Evolutionary conservation across 257 asterid species (phyloP).

Genomic region (Thymus quinquecostatus): DNA sequence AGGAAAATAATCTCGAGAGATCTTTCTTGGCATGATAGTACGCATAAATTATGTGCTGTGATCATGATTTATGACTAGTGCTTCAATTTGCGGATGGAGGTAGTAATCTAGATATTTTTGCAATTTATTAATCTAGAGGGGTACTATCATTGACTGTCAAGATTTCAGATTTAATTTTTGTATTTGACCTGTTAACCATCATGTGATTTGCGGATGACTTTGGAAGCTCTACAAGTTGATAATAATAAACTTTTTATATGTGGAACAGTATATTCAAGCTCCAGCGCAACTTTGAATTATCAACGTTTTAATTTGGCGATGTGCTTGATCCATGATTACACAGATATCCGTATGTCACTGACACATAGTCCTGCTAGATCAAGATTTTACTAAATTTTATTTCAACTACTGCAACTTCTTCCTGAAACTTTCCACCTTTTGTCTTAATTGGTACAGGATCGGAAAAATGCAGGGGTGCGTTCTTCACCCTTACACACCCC

Average conservation of each 20-base stretch:
- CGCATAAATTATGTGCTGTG: too few species aligned
- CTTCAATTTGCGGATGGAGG: background rate
- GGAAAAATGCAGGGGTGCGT: slow-evolving; percentile 45
- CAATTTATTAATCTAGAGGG: background rate
- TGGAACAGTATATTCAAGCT: slow-evolving; percentile 18
- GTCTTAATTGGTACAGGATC: slow-evolving; percentile 47
- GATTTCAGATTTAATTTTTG: background rate
- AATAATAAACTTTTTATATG: slow-evolving; percentile 13
- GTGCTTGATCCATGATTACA: slow-evolving; percentile 20
- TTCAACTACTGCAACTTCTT: background rate
- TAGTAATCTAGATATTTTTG: background rate
- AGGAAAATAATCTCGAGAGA: slow-evolving; percentile 34
- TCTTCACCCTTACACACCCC: slow-evolving; percentile 43
- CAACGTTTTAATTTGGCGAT: slow-evolving; percentile 4
- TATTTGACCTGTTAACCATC: background rate
- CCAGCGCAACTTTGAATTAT: slow-evolving; percentile 26
- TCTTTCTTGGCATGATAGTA: slow-evolving; percentile 30
- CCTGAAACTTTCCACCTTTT: slow-evolving; percentile 4
- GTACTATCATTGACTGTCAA: background rate
- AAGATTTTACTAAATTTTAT: slow-evolving; percentile 12
- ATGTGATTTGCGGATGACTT: slow-evolving; percentile 12
- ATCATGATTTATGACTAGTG: background rate
- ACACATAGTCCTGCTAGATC: slow-evolving; percentile 10
- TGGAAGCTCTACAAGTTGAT: slow-evolving; percentile 27
- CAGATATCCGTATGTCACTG: slow-evolving; percentile 18